These are phyloP conservation scores for Globisporangium solare DNA, from an alignment of 352 stramenopile species.

Conservation along the genomic window DNA sequence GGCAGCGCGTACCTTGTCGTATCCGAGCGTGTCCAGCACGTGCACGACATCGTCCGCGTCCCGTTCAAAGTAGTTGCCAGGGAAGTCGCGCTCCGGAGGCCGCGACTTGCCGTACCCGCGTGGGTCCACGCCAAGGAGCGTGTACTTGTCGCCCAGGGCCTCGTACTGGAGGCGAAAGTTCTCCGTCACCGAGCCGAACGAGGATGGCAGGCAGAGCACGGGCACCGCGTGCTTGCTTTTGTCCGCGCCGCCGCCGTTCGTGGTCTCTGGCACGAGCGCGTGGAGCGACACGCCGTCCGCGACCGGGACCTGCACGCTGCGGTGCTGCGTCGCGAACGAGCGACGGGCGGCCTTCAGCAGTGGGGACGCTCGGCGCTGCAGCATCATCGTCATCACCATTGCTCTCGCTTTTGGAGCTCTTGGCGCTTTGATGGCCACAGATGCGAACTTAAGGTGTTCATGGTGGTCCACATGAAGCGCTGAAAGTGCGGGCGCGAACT, in stretches of 20 bases:
- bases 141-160: slow-evolving; percentile 42
- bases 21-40: slow-evolving; percentile 49
- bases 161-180: slow-evolving; percentile 63
- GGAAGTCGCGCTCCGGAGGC: slow-evolving; percentile 40
- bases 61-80: slow-evolving; percentile 52
- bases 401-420: neutral
- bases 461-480: neutral
- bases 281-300: slow-evolving; percentile 38
- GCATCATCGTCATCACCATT: neutral
- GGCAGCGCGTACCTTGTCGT: slow-evolving; percentile 34
- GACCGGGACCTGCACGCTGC: slow-evolving; percentile 34
- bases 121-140: slow-evolving; percentile 63
- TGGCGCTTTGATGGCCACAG: neutral
- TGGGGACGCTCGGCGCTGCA: neutral
- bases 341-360: neutral
- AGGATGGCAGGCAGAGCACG: slow-evolving; percentile 64
- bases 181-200: slow-evolving; percentile 52
- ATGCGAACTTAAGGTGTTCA: neutral
- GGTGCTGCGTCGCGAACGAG: slow-evolving; percentile 16
- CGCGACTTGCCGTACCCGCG: slow-evolving; percentile 51
- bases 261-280: slow-evolving; percentile 28
- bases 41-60: slow-evolving; percentile 68
- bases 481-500: neutral
- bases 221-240: slow-evolving; percentile 18
- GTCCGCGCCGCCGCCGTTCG: neutral